Evolutionary conservation across 208 protist species (phyloP), one percentile per base, ranked within the genome.

Genomic region (Trypanosoma platydactyli): DNA sequence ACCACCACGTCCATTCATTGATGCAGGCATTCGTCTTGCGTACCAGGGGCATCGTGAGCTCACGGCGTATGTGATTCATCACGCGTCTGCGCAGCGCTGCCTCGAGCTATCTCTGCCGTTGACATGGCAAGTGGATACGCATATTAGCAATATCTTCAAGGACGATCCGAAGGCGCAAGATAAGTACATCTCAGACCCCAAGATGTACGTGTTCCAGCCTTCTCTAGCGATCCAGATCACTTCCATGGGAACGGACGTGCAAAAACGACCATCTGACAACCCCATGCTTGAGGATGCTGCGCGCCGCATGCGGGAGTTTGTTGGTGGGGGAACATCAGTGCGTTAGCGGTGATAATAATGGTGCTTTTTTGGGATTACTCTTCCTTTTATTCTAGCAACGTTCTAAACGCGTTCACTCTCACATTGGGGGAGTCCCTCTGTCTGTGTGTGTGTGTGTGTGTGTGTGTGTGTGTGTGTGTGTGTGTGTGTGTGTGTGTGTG

Each of bases 61-160:
- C 5, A 97, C 89, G 2, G 92, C 89, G 1, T 97, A 97, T 68
- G 86, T 97, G 2, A 51, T 95, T 22, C 63, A 95, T 64, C 72
- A 77, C 16, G 45, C 38, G n/a, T 79, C 85, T 11, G 92, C 92
- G 13, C 49, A 76, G 54, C 82, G 89, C 40, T 95, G 88, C 55
- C 73, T 97, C 7, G 87, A 88, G 25, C 78, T 95, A 0, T 84
- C 89, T 1, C 50, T 82, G 35, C 82, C 84, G n/a, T 82, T 97
- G 84, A 97, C 89, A 22, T 97, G 92, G 89, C 92, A 97, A 59
- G 71, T 97, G 29, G 92, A 97, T 69, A 97, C 92, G 30, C 92
- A 97, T 77, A 90, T 95, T 56, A 88, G 80, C 70, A 88, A 68
- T 63, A 56, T 77, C 24, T 64, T 84, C 49, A 57, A 72, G 33